Conservation (phyloP, 805 yeast genomes). For the Cyberlindnera meyerae region DNA sequence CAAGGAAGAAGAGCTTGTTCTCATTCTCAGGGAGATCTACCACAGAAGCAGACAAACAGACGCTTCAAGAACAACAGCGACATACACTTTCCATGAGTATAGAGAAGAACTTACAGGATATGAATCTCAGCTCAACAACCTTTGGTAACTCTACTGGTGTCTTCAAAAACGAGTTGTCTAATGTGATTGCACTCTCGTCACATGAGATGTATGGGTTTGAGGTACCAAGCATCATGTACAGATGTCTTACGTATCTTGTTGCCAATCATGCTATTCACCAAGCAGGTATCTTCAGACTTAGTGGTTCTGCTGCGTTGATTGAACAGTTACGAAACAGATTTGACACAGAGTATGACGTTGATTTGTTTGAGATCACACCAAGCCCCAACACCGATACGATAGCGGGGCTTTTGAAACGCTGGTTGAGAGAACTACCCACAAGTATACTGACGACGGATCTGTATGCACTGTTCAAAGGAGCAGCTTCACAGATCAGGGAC, state of each 20-base stretch:
- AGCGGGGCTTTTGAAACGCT: slow-evolving; percentile 80
- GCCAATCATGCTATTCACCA: slow-evolving; percentile 69
- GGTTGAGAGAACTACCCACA: slow-evolving; percentile 70
- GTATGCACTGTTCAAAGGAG: slow-evolving; percentile 35
- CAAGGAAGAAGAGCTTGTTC: slow-evolving; percentile 54
- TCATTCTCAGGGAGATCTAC: slow-evolving; percentile 42
- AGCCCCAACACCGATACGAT: slow-evolving; percentile 74
- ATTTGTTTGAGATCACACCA: slow-evolving; percentile 42
- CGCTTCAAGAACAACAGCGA: no score
- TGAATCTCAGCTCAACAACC: slow-evolving; percentile 22
- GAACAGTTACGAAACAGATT: slow-evolving; percentile 63
- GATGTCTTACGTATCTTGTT: slow-evolving; percentile 68
- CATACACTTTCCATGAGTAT: slow-evolving; percentile 21
- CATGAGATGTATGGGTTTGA: slow-evolving; percentile 38
- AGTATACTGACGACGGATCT: slow-evolving; percentile 58
- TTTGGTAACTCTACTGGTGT: slow-evolving; percentile 33
- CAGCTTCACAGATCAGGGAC: slow-evolving; percentile 29
- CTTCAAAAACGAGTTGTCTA: slow-evolving; percentile 61
- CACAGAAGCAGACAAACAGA: slow-evolving; percentile 15
- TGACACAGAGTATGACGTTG: slow-evolving; percentile 64
- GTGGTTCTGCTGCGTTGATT: slow-evolving; percentile 81
- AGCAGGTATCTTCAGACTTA: slow-evolving; percentile 87
- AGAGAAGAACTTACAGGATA: slow-evolving; percentile 27
- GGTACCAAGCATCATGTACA: slow-evolving; percentile 67
- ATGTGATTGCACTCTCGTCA: slow-evolving; percentile 48